phyloP scores from a whole-genome alignment of 2,329 filamentous ascomycete genomes.

The Acephala macrosclerotiorum region DNA sequence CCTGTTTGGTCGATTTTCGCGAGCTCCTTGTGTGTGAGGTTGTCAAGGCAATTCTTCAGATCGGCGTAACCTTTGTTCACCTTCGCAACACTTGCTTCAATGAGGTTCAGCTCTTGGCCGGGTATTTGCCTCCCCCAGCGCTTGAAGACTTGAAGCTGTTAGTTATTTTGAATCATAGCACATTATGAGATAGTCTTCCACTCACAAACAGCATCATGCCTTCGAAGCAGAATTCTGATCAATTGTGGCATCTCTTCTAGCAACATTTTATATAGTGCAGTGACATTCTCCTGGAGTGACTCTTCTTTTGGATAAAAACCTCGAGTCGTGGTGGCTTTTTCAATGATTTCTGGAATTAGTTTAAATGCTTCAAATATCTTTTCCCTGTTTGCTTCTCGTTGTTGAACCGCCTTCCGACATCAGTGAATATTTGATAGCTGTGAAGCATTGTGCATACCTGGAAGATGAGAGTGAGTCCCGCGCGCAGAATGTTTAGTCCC shows the following conservation, averaged over 20 bases:
- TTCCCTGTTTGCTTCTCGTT: conserved; percentile 7
- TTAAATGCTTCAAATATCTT: conserved; percentile 3
- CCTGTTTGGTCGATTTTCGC: neutral
- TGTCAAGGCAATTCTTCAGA: conserved; percentile 8
- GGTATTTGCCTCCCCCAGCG: neutral
- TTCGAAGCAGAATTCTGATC: conserved; percentile 7
- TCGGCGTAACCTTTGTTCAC: neutral
- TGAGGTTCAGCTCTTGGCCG: neutral
- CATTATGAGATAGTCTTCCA: neutral
- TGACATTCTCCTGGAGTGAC: neutral
- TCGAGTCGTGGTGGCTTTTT: neutral
- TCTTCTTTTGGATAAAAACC: neutral
- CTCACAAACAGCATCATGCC: neutral
- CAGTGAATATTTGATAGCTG: neutral
- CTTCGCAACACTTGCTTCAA: neutral
- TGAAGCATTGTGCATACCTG: neutral
- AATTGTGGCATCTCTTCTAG: conserved; percentile 4
- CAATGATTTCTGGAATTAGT: neutral
- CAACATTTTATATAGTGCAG: neutral
- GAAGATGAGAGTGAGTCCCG: conserved; percentile 1
- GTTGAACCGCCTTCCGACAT: neutral
- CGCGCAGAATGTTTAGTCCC: neutral
- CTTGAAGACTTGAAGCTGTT: neutral
- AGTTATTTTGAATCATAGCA: neutral
- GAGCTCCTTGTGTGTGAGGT: conserved; percentile 1